A percentile compares a stretch with the other conserved stretches of the same genome.
Conservation (phyloP, 148 eudicot genomes). For the Camellia japonica region DNA sequence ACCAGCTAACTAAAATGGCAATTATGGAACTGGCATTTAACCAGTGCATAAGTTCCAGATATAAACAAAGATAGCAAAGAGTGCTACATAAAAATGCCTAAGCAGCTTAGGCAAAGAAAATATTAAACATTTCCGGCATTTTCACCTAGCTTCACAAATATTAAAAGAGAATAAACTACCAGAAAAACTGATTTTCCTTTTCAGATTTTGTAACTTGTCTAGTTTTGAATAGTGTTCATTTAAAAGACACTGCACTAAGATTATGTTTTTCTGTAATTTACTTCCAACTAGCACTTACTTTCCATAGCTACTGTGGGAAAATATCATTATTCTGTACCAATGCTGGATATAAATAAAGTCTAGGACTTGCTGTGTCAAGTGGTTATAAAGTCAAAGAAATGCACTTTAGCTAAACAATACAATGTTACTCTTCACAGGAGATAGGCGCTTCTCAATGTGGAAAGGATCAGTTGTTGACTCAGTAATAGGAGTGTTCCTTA, state of each 20-base stretch:
- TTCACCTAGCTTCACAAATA: not conserved
- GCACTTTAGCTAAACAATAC: not conserved
- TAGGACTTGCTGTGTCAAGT: constrained; percentile 11
- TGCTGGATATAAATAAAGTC: not conserved
- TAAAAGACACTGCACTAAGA: not conserved
- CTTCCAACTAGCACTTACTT: not conserved
- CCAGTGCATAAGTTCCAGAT: not conserved
- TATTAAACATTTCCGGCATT: not conserved
- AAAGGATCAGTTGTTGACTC: constrained; percentile 74
- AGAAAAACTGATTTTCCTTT: not conserved
- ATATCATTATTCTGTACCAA: not conserved
- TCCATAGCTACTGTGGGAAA: not conserved
- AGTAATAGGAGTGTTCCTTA: constrained; percentile 61
- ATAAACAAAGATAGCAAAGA: not conserved
- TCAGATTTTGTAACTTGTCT: not conserved
- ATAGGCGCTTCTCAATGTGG: constrained; percentile 60
- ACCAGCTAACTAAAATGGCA: not conserved
- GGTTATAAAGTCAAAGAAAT: constrained; percentile 4
- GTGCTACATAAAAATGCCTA: not conserved
- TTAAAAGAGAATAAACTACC: not conserved
- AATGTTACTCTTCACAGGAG: constrained; percentile 32
- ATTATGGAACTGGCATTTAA: not conserved
- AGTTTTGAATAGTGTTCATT: not conserved
- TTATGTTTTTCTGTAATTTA: not conserved
- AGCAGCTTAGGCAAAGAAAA: not conserved